Evolutionary conservation across 495 filamentous ascomycete genomes (phyloP), one percentile per base, ranked within the genome.

Genomic region (Astrocystis sublimbata): DNA sequence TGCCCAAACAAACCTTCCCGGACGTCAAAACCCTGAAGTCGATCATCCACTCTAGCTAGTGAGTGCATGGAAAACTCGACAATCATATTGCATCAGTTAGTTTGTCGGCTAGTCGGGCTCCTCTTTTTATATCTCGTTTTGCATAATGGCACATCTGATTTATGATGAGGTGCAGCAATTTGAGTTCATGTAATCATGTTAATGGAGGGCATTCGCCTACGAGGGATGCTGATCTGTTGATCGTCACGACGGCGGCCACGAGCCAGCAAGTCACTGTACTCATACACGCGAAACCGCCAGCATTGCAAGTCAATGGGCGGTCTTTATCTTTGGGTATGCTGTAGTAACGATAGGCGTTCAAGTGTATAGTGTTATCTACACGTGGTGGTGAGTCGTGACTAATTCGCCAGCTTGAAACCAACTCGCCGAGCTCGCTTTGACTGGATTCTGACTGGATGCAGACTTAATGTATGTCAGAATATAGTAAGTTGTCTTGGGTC

Each of bases 401-500:
- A n/a, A n/a, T n/a, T n/a, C n/a, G n/a, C n/a, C n/a, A n/a, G n/a
- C n/a, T n/a, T n/a, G n/a, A n/a, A n/a, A n/a, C n/a, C n/a, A n/a
- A n/a, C n/a, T n/a, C n/a, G n/a, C 19, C 12, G n/a, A 24, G n/a
- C 41, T 6, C 13, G 10, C 28, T 17, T n/a, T 26, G 6, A 13
- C 12, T 19, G 3, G 36, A 30, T 9, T n/a, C n/a, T n/a, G n/a
- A n/a, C n/a, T n/a, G n/a, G n/a, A n/a, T n/a, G n/a, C n/a, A 56
- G 21, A 6, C 52, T n/a, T n/a, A n/a, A 56, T 56, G 52, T 56
- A 56, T 56, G 35, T 56, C 52, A 56, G 52, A 42, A 41, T 55
- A 55, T 55, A 55, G 51, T n/a, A n/a, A n/a, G n/a, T 9, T 51
- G 30, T 35, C 30, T 56, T 24, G 15, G 52, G 24, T 54, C 52